Conservation (phyloP, 1,284 basidiomycete species). For the Fistulinella cinereoalba region DNA sequence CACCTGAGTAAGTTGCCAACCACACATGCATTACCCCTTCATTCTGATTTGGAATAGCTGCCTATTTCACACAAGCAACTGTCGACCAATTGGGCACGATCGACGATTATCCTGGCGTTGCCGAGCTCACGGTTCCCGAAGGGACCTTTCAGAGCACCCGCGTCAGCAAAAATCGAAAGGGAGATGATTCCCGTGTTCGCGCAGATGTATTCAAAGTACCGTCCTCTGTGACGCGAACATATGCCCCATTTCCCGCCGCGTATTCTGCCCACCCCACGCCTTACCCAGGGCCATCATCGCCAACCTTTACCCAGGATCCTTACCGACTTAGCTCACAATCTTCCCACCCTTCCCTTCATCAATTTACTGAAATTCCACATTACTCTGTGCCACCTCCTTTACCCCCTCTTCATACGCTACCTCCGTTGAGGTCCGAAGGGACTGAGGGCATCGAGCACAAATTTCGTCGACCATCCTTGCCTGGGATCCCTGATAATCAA, state of each 20-base stretch:
- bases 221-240: conserved; percentile 43
- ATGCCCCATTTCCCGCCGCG: conserved; percentile 54
- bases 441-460: conserved; percentile 31
- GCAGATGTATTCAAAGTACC: conserved; percentile 30
- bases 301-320: conserved; percentile 25
- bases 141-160: conserved; percentile 64
- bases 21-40: conserved; percentile 1
- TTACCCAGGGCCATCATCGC: conserved; percentile 28
- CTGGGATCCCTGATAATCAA: conserved; percentile 13
- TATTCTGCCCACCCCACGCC: conserved; percentile 29
- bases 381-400: conserved; percentile 28
- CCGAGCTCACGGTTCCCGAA: conserved; percentile 53
- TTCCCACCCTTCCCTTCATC: conserved; percentile 22
- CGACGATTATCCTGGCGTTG: conserved; percentile 55
- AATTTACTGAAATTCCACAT: conserved; percentile 27
- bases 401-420: conserved; percentile 26
- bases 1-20: conserved; percentile 59
- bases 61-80: conserved; percentile 73
- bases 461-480: conserved; percentile 32
- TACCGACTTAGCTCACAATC: conserved; percentile 20
- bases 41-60: conserved; percentile 45
- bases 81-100: conserved; percentile 64
- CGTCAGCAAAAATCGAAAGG: conserved; percentile 46
- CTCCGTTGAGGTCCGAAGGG: conserved; percentile 28
- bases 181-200: conserved; percentile 26